Percentiles rank a stretch among this genome's conserved stretches.
phyloP scores from a whole-genome alignment of 2,329 filamentous ascomycete species.

The Cryphonectria nitschkei region DNA sequence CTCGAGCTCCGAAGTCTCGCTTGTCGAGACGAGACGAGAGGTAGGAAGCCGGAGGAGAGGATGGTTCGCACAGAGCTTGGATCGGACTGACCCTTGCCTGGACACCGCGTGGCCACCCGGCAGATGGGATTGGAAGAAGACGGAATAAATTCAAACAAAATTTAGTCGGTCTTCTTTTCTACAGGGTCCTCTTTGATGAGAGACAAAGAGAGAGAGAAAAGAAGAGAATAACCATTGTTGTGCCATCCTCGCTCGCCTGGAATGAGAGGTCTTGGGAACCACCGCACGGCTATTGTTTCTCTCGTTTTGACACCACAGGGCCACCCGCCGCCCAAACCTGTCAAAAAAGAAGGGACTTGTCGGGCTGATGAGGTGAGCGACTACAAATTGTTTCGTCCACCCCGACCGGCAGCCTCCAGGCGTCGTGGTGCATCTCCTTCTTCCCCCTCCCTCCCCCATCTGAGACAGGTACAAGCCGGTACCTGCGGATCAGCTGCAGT shows the following conservation, averaged over 20 bases:
- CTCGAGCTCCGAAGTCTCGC: constrained; percentile 1
- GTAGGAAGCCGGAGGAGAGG: neutral
- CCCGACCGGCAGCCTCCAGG: neutral
- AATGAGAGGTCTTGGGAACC: neutral
- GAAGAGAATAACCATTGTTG: neutral
- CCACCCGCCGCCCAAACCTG: neutral
- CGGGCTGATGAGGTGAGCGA: constrained; percentile 13
- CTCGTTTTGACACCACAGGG: neutral
- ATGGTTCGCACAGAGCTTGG: neutral
- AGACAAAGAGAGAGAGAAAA: neutral
- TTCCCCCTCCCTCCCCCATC: neutral
- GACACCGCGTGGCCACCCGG: constrained; percentile 8
- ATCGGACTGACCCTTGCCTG: neutral
- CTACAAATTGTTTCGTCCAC: constrained; percentile 11
- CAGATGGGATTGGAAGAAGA: neutral
- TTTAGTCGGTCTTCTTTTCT: neutral
- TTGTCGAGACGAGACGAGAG: constrained; percentile 18
- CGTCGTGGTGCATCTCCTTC: neutral
- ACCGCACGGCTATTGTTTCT: neutral
- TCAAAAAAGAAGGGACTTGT: neutral
- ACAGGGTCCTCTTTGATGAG: neutral
- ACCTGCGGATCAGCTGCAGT: constrained; percentile 19
- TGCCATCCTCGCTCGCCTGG: neutral
- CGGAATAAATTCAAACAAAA: neutral
- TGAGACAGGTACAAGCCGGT: constrained; percentile 22